A percentile compares a stretch with the other conserved stretches of the same genome.
Evolutionary conservation across 441 rosid species (phyloP).

Genomic region (Corymbia citriodora): DNA sequence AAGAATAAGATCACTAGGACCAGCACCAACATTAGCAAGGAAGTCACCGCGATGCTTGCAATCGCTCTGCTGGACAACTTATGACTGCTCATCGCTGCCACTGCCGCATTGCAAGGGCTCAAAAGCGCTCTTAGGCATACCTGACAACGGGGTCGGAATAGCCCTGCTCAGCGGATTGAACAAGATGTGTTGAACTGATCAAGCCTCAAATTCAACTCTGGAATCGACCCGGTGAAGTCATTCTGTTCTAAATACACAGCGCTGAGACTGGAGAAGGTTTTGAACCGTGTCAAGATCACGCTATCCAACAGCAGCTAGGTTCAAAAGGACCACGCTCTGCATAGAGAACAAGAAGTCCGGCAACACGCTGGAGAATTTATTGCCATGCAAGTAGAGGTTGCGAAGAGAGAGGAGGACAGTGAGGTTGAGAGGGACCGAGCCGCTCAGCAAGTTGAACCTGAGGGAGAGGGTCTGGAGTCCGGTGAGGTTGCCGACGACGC

Average conservation of each 20-base stretch:
- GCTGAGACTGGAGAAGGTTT: conserved; percentile 62
- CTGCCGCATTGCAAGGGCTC: neutral
- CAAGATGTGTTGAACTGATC: conserved; percentile 73
- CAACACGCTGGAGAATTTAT: conserved; percentile 70
- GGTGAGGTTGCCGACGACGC: conserved; percentile 58
- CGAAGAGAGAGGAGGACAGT: conserved; percentile 50
- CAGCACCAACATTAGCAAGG: neutral
- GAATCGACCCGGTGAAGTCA: conserved; percentile 56
- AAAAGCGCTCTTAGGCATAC: conserved; percentile 39
- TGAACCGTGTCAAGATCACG: conserved; percentile 44
- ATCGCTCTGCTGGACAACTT: neutral
- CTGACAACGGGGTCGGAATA: conserved; percentile 40
- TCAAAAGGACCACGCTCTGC: conserved; percentile 47
- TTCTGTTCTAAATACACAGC: conserved; percentile 63
- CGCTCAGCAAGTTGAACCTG: conserved; percentile 61
- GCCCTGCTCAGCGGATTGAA: conserved; percentile 74
- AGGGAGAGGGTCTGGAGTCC: conserved; percentile 71
- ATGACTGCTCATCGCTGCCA: neutral
- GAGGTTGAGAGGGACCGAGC: conserved; percentile 73
- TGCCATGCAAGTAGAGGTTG: conserved; percentile 71
- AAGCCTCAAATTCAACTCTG: conserved; percentile 37
- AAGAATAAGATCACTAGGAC: neutral
- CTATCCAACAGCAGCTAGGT: conserved; percentile 70
- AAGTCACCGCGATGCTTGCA: neutral
- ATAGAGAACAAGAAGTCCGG: conserved; percentile 59